A percentile compares a stretch with the other conserved stretches of the same genome.
These are phyloP conservation scores for Macrophomina pseudophaseolina DNA, from an alignment of 2,329 filamentous ascomycete genomes.

Conservation along the genomic window DNA sequence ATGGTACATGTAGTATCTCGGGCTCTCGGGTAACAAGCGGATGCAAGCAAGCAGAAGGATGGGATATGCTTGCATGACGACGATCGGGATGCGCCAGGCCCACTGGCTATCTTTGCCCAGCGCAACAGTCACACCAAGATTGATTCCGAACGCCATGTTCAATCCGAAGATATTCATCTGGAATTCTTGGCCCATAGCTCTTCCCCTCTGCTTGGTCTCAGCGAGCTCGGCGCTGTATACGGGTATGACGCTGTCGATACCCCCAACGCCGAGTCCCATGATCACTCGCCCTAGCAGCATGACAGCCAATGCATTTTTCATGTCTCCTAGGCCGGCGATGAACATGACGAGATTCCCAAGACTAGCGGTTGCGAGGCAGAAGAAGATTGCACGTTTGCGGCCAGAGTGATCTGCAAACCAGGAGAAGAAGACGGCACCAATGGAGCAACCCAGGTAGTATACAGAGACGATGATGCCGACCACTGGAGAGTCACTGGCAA, in stretches of 20 bases:
- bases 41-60: slow-evolving; percentile 59
- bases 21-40: slow-evolving; percentile 60
- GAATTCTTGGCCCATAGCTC: slow-evolving; percentile 66
- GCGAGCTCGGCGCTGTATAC: slow-evolving; percentile 64
- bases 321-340: slow-evolving; percentile 56
- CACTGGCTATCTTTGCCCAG: slow-evolving; percentile 63
- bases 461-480: slow-evolving; percentile 66
- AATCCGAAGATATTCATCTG: slow-evolving; percentile 69
- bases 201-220: slow-evolving; percentile 62
- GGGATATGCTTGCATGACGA: slow-evolving; percentile 66
- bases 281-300: slow-evolving; percentile 58
- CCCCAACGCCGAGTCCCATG: slow-evolving; percentile 64
- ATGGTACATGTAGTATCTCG: slow-evolving; percentile 62
- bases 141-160: slow-evolving; percentile 65
- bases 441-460: slow-evolving; percentile 66
- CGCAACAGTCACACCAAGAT: slow-evolving; percentile 58
- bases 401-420: slow-evolving; percentile 59
- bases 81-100: slow-evolving; percentile 67
- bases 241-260: slow-evolving; percentile 65
- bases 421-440: slow-evolving; percentile 63
- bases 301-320: slow-evolving; percentile 49
- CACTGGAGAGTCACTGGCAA: slow-evolving; percentile 55
- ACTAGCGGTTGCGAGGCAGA: slow-evolving; percentile 58
- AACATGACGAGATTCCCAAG: slow-evolving; percentile 67
- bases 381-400: slow-evolving; percentile 61